phyloP scores from a whole-genome alignment of 2,329 filamentous ascomycete genomes.

The Colletotrichum cereale region DNA sequence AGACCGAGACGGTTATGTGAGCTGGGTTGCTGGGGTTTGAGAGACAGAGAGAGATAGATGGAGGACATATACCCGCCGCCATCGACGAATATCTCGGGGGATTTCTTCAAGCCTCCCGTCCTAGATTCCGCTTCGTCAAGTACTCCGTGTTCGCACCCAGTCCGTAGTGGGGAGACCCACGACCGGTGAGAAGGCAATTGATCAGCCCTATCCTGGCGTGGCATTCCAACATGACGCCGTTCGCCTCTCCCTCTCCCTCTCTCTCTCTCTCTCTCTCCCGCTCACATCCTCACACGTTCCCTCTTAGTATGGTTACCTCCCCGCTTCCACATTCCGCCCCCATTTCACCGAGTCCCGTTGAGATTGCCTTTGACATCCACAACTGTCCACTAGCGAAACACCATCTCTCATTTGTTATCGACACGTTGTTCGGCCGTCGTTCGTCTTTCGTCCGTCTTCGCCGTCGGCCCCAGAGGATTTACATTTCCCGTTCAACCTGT shows the following conservation, averaged over 20 bases:
- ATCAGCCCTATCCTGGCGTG: slow-evolving; percentile 39
- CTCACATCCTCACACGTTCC: slow-evolving; percentile 14
- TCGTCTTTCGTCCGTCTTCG: slow-evolving; percentile 1
- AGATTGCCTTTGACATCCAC: slow-evolving; percentile 25
- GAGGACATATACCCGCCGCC: neutral
- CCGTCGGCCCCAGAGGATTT: neutral
- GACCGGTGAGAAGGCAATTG: slow-evolving; percentile 16
- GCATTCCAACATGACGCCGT: slow-evolving; percentile 24
- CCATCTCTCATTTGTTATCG: slow-evolving; percentile 1
- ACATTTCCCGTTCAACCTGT: neutral
- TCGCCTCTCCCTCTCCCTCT: slow-evolving; percentile 13
- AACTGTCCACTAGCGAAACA: slow-evolving; percentile 4
- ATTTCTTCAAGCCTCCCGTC: neutral
- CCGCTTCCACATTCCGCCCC: slow-evolving; percentile 20
- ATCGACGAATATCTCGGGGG: neutral
- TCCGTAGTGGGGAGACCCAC: slow-evolving; percentile 1
- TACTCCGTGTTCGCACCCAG: neutral
- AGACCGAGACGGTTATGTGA: neutral
- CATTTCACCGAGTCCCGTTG: slow-evolving; percentile 1
- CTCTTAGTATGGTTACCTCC: slow-evolving; percentile 18
- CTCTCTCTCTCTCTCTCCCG: neutral
- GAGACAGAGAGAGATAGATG: neutral
- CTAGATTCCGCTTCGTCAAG: neutral
- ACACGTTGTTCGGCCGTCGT: neutral
- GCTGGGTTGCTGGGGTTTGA: neutral